Evolutionary conservation across 2,329 filamentous ascomycete species (phyloP), one percentile per base, ranked within the genome.

Genomic region (Sordariomycetes sp.): DNA sequence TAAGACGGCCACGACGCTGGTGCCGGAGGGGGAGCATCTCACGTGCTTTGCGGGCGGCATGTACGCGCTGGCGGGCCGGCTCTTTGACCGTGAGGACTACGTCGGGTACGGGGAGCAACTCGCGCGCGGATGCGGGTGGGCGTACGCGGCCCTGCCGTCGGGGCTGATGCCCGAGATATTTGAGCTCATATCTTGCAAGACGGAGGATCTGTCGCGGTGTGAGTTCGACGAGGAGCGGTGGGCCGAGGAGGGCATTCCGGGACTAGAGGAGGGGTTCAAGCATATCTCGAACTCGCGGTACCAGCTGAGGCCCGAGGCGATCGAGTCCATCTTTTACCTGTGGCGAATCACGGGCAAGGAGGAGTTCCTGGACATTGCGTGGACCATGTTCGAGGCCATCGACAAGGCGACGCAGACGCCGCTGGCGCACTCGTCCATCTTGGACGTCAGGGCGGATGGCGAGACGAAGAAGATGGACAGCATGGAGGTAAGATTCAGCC

Each of bases 11-110:
- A n/a, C 42, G 17, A 73, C 75, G 8, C 76, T 86, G 57, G 78
- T 89, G 32, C 60, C 63, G 4, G 61, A 63, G 53, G 56, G 62
- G 22, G 61, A 85, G 59, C 87, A 90, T 65, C 72, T 89, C 1
- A 77, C 79, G 2, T 90, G 86, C 68, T 90, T 88, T 65, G 74
- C 80, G 2, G 86, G 86, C 7, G 87, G 85, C 10, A 84, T 86
- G 74, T 84, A 87, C 52, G 86, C 75, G 1, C 76, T 90, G 39
- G 84, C 80, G 1, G 82, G 85, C 1, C 80, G 77, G 59, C 72
- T 89, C 28, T 80, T 87, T 61, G 64, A 72, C n/a, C 69, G 74
- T 54, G 64, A 71, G 1, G 68, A 73, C 13, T 74, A 82, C 58
- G 65, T 82, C 10, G 65, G 68, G 5, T 69, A 75, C 13, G 79